phyloP scores from a whole-genome alignment of 2,329 filamentous ascomycete genomes.

The Epicoccum sorghinum region DNA sequence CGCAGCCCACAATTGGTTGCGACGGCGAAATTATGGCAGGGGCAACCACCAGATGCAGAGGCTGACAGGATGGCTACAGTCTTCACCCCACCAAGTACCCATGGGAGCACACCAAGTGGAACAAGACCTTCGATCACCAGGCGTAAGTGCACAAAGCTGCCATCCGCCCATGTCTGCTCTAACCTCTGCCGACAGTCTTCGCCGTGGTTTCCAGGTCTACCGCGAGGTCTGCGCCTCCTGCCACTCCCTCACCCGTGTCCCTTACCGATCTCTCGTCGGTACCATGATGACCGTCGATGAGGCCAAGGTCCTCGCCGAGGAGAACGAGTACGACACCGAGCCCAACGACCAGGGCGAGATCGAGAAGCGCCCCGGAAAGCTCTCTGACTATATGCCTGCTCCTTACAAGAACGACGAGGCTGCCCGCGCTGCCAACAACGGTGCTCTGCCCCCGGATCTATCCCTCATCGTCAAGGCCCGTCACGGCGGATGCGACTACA shows the following conservation, averaged over 20 bases:
- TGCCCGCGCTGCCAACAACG: slow-evolving; percentile 96
- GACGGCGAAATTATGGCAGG: slow-evolving; percentile 34
- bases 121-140: slow-evolving; percentile 96
- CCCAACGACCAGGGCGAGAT: slow-evolving; percentile 98
- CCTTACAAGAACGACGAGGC: slow-evolving; percentile 99
- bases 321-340: slow-evolving; percentile 98
- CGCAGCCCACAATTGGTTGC: slow-evolving; percentile 21
- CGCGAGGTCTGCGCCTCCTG: slow-evolving; percentile 97
- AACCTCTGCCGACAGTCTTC: slow-evolving; percentile 67
- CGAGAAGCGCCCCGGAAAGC: slow-evolving; percentile 97
- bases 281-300: slow-evolving; percentile 94
- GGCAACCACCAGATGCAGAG: slow-evolving; percentile 24
- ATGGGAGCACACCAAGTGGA: slow-evolving; percentile 91
- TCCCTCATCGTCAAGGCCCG: slow-evolving; percentile 96
- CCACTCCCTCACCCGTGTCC: slow-evolving; percentile 93
- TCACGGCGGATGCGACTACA: slow-evolving; percentile 97
- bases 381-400: slow-evolving; percentile 92
- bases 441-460: slow-evolving; percentile 96
- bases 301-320: slow-evolving; percentile 95
- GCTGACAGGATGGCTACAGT: slow-evolving; percentile 58
- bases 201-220: slow-evolving; percentile 99
- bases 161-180: neutral
- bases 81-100: slow-evolving; percentile 91
- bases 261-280: slow-evolving; percentile 91
- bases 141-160: slow-evolving; percentile 68